Conservation (phyloP, 1,139 yeast genomes). For the Magnusiomyces paraingens region DNA sequence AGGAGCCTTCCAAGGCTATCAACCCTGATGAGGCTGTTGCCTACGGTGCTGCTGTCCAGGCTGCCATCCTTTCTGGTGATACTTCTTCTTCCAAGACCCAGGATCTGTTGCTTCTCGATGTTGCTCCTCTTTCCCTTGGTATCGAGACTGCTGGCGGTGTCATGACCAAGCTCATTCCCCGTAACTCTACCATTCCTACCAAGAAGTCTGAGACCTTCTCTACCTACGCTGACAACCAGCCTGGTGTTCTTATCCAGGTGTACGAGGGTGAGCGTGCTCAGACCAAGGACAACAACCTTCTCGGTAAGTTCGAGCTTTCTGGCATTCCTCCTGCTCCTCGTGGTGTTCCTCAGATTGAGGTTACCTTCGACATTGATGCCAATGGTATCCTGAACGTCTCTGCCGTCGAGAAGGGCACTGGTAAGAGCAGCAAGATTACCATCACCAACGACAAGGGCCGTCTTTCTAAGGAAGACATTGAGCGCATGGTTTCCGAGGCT, state of each 20-base stretch:
- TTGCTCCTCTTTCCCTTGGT: conserved; percentile 82
- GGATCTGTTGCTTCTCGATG: conserved; percentile 78
- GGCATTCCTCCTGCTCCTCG: conserved; percentile 96
- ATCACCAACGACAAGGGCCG: conserved; percentile 94
- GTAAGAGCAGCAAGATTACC: conserved; percentile 74
- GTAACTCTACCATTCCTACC: conserved; percentile 90
- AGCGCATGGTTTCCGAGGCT: conserved; percentile 90
- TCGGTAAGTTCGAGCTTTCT: conserved; percentile 86
- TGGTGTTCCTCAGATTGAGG: conserved; percentile 94
- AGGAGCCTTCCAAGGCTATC: conserved; percentile 33
- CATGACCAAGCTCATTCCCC: conserved; percentile 83
- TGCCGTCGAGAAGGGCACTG: conserved; percentile 88
- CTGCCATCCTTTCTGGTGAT: conserved; percentile 88
- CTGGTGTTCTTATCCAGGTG: conserved; percentile 88
- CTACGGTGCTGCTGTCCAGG: conserved; percentile 93
- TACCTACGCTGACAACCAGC: conserved; percentile 89
- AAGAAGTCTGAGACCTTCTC: conserved; percentile 89
- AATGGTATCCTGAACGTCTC: conserved; percentile 91
- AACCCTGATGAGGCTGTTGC: conserved; percentile 61
- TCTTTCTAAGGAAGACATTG: conserved; percentile 88
- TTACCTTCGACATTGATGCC: conserved; percentile 86
- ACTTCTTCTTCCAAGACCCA: conserved; percentile 66
- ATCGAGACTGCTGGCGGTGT: conserved; percentile 96
- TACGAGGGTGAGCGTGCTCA: conserved; percentile 92
- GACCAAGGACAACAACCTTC: conserved; percentile 88